Evolutionary conservation across 2,329 filamentous ascomycete genomes (phyloP).

Genomic region (Claviceps spartinae): DNA sequence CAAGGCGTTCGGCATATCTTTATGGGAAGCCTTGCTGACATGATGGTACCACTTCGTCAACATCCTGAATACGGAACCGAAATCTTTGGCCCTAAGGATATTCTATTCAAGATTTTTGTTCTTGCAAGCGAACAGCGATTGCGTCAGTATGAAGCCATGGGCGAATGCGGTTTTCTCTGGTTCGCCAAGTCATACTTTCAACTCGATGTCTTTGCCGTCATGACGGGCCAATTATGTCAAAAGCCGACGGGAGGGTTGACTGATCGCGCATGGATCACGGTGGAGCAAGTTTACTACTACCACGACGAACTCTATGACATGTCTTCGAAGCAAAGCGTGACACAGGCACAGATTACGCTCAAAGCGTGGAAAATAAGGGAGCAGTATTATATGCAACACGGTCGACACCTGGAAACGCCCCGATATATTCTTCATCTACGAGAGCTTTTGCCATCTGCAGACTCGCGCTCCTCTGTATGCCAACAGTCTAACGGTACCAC

Average conservation of each 20-base stretch:
- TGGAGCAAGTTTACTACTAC: constrained; percentile 32
- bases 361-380: constrained; percentile 41
- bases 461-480: constrained; percentile 20
- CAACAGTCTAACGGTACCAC: constrained; percentile 5
- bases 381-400: constrained; percentile 23
- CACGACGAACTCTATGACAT: constrained; percentile 39
- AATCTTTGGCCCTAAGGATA: constrained; percentile 34
- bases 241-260: constrained; percentile 35
- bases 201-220: constrained; percentile 40
- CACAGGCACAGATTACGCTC: constrained; percentile 33
- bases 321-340: constrained; percentile 28
- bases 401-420: constrained; percentile 27
- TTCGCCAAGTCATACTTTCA: constrained; percentile 42
- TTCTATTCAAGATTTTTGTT: constrained; percentile 41
- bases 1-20: constrained; percentile 33
- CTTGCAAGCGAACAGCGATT: constrained; percentile 34
- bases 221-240: constrained; percentile 39
- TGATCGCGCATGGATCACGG: constrained; percentile 37
- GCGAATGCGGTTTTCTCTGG: constrained; percentile 39
- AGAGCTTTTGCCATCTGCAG: constrained; percentile 25
- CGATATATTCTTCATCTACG: constrained; percentile 32
- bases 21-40: constrained; percentile 32
- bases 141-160: constrained; percentile 28
- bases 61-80: constrained; percentile 37
- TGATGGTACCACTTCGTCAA: constrained; percentile 32